Percentiles rank a stretch among this genome's conserved stretches.
Conservation (phyloP, 2,329 filamentous ascomycete genomes). For the Nemania bipapillata region DNA sequence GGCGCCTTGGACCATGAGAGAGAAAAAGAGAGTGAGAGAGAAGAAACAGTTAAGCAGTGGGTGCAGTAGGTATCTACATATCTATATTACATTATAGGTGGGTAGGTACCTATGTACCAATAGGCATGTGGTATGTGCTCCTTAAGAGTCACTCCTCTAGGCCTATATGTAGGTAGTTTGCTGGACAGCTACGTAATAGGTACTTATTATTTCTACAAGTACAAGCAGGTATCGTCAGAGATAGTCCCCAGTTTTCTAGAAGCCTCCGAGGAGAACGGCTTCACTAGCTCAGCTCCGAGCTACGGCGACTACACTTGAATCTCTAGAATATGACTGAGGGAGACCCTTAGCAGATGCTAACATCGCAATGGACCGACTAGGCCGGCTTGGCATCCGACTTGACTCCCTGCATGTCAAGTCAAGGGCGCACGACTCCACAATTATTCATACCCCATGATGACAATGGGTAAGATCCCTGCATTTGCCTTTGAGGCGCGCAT, state of each 20-base stretch:
- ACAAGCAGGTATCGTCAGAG: slow-evolving; percentile 14
- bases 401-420: slow-evolving; percentile 52
- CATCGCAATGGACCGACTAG: neutral
- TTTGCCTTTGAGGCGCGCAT: neutral
- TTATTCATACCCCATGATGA: slow-evolving; percentile 34
- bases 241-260: neutral
- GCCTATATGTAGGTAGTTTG: too few species aligned
- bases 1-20: neutral
- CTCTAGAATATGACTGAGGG: neutral
- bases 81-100: too few species aligned
- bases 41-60: too few species aligned
- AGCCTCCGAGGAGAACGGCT: slow-evolving; percentile 11
- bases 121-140: neutral
- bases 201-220: neutral
- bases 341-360: slow-evolving; percentile 8
- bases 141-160: neutral
- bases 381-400: slow-evolving; percentile 22
- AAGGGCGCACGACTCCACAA: slow-evolving; percentile 56
- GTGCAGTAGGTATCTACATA: too few species aligned
- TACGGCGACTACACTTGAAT: slow-evolving; percentile 24
- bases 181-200: slow-evolving; percentile 1
- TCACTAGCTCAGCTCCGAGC: slow-evolving; percentile 23
- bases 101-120: too few species aligned
- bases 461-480: slow-evolving; percentile 15
- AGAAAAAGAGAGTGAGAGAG: too few species aligned